phyloP scores from a whole-genome alignment of 805 yeast genomes.

The Monosporozyma aerobia region DNA sequence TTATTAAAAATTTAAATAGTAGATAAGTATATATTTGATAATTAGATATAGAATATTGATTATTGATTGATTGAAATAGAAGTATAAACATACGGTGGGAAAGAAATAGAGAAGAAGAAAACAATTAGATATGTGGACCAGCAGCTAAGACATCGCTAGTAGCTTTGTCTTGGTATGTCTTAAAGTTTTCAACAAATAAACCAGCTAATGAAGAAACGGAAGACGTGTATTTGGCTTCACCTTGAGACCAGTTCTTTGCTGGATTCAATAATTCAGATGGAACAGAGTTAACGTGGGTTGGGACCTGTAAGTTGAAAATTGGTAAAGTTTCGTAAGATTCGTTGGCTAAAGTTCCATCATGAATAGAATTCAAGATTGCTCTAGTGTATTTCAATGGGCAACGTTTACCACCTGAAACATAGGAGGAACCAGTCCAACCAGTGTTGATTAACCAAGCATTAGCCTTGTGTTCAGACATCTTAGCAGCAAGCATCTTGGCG shows the following conservation, averaged over 20 bases:
- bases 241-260: slow-evolving; percentile 65
- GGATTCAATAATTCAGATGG: slow-evolving; percentile 85
- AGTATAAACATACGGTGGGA: not conserved
- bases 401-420: slow-evolving; percentile 88
- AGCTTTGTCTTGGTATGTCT: slow-evolving; percentile 72
- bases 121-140: slow-evolving; percentile 50
- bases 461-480: slow-evolving; percentile 80
- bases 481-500: slow-evolving; percentile 91
- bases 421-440: slow-evolving; percentile 97
- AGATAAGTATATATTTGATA: not conserved
- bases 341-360: slow-evolving; percentile 75
- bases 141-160: slow-evolving; percentile 85
- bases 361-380: slow-evolving; percentile 90
- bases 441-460: slow-evolving; percentile 95
- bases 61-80: not conserved
- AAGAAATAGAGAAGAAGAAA: not conserved
- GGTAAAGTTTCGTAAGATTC: slow-evolving; percentile 79
- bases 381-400: slow-evolving; percentile 97
- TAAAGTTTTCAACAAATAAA: slow-evolving; percentile 79
- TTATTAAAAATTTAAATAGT: no score
- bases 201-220: slow-evolving; percentile 62
- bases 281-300: slow-evolving; percentile 65
- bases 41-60: not conserved
- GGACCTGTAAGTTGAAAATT: slow-evolving; percentile 78
- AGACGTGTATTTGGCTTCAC: slow-evolving; percentile 39